Base-by-base conservation (phyloP, 1,139 yeast species). In the Blastobotrys aristatus region DNA sequence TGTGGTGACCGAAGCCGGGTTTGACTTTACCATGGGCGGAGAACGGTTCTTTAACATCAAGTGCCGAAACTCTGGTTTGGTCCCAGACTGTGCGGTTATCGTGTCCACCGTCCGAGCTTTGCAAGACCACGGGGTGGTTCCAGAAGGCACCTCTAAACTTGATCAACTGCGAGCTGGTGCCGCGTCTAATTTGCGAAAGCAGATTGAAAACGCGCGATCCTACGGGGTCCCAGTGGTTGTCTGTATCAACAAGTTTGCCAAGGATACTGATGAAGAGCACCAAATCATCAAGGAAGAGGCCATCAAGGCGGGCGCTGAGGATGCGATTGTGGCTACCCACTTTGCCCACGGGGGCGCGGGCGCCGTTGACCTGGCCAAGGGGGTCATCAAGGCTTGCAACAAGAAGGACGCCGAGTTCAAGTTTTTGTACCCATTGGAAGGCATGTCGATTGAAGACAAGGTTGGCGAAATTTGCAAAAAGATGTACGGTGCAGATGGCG, bases 21-120 rank as follows among this genome's bases (percentile, higher is more conserved):
- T 92, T 73, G 98, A 92, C 69, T 90, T 92, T 76, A 92, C 97
- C 50, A 92, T 92, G 97, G 98, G 98, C 64, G 97, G 97, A 66
- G 98, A 92, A 72, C 79, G 97, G 66, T 92, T 92, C 72, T 79
- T 90, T 70, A 90, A 92, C 74, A 92, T 92, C 72, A 92, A 92
- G 73, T 89, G 97, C 71, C 82, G 98, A 66, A 78, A 95, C 31
- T 82, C 95, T 20, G 97, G 97, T 3, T 76, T 90, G 52, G 74
- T 75, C 32, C 98, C 98, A 22, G 96, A 92, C 64, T 87, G 85
- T 49, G 89, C 92, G 56, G 96, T 92, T 49, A 84, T 92, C 64
- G 98, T 92, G 50, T 97, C 97, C 44, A 92, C 98, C 44, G 96
- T 89, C 39, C 83, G 97, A 69, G 98, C 98, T 33, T 78, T 92